These are phyloP conservation scores for Pseudomassariella vexata DNA, from an alignment of 2,329 filamentous ascomycete species.

Conservation along the genomic window DNA sequence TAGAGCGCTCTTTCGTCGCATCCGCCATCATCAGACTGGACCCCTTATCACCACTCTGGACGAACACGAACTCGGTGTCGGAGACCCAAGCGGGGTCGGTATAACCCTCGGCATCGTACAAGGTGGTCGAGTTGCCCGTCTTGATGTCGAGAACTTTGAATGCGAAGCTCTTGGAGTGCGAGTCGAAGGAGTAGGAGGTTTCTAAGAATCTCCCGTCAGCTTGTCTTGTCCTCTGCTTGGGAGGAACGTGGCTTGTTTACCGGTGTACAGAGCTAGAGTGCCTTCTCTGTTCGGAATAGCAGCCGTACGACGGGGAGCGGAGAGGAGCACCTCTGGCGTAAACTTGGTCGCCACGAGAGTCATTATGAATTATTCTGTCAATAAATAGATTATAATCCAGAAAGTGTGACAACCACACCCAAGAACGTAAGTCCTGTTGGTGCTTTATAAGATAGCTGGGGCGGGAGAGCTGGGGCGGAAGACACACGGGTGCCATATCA, in stretches of 20 bases:
- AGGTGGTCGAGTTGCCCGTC: conserved; percentile 56
- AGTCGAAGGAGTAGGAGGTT: conserved; percentile 66
- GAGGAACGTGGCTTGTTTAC: conserved; percentile 38
- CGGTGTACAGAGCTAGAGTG: conserved; percentile 57
- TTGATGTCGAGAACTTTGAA: conserved; percentile 66
- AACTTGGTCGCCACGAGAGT: conserved; percentile 66
- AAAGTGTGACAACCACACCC: no score
- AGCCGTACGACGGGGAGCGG: conserved; percentile 65
- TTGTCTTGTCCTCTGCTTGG: neutral
- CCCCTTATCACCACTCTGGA: conserved; percentile 45
- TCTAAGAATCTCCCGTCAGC: neutral
- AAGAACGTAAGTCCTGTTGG: no score
- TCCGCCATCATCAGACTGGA: conserved; percentile 40
- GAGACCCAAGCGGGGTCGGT: conserved; percentile 74
- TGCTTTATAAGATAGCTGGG: no score
- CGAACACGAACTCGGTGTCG: conserved; percentile 53
- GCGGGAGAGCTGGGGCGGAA: no score
- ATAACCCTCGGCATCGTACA: conserved; percentile 60
- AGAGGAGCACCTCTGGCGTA: conserved; percentile 71
- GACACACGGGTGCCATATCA: no score
- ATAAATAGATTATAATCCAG: no score
- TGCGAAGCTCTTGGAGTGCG: conserved; percentile 63
- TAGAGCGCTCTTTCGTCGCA: conserved; percentile 25
- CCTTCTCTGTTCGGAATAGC: conserved; percentile 65
- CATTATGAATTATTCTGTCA: conserved; percentile 52